These are phyloP conservation scores for Heracleum sosnowskyi DNA, from an alignment of 129 eudicot species.

Conservation along the genomic window DNA sequence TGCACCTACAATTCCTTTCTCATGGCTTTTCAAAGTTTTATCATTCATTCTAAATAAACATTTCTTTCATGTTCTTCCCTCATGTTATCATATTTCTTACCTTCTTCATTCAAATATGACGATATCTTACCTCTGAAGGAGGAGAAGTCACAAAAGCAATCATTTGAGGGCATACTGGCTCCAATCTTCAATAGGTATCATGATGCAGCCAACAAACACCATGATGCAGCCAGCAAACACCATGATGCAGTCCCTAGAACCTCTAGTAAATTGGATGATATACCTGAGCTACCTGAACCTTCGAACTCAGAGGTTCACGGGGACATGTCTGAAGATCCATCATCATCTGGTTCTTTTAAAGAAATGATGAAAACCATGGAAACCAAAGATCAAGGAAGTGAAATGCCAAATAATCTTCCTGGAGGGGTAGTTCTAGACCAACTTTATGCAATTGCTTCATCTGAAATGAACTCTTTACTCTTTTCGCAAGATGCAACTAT, in stretches of 20 bases:
- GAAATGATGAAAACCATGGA: constrained; percentile 56
- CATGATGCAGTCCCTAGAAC: constrained; percentile 17
- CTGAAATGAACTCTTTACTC: constrained; percentile 60
- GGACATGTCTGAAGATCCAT: constrained; percentile 40
- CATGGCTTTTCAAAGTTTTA: background rate
- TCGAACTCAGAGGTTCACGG: constrained; percentile 35
- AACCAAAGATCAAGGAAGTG: constrained; percentile 50
- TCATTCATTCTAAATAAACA: background rate
- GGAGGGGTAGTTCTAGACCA: constrained; percentile 73
- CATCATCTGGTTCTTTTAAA: constrained; percentile 47
- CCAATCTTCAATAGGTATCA: constrained; percentile 52
- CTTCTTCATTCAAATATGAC: constrained; percentile 55
- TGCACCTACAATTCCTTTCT: background rate
- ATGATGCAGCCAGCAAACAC: no score
- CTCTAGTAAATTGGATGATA: constrained; percentile 25
- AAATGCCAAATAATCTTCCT: constrained; percentile 58
- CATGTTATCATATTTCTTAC: background rate
- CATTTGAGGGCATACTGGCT: constrained; percentile 46
- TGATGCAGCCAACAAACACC: constrained; percentile 19
- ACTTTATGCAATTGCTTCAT: constrained; percentile 43
- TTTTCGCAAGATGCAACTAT: constrained; percentile 64
- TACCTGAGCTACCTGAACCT: constrained; percentile 43
- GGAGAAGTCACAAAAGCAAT: constrained; percentile 42
- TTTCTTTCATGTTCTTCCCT: background rate
- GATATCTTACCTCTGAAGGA: constrained; percentile 45